Conservation (phyloP, 306 rosid species). For the Rubus idaeus region DNA sequence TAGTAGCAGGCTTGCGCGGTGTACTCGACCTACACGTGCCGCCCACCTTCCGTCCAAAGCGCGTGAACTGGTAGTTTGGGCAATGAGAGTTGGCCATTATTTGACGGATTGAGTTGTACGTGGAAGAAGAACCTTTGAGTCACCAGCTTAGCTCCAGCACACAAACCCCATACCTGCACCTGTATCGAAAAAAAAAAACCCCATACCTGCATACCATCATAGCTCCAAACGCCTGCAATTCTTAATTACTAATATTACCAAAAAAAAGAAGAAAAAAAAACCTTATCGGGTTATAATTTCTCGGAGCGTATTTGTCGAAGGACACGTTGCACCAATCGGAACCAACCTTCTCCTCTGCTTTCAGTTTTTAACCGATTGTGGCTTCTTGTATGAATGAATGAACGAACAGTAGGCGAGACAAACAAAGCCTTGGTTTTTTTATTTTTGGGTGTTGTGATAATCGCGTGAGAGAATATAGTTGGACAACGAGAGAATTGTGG, state of each 20-base stretch:
- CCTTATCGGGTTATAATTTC: neutral
- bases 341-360: neutral
- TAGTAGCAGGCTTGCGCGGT: neutral
- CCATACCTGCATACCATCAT: too few relatives aligned
- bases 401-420: neutral
- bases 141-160: neutral
- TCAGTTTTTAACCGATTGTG: neutral
- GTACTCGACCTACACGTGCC: neutral
- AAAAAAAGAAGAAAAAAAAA: neutral
- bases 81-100: neutral
- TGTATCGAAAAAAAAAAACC: too few relatives aligned
- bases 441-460: neutral
- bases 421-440: neutral
- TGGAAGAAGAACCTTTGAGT: neutral
- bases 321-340: conserved; percentile 20
- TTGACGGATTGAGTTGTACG: neutral
- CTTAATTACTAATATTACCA: neutral
- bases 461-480: conserved; percentile 9
- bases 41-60: neutral
- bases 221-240: neutral
- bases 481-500: conserved; percentile 30
- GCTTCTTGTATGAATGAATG: neutral
- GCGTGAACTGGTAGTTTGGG: neutral
- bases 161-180: neutral
- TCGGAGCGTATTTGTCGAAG: neutral